Evolutionary conservation across 192 early-diverging fungal species (phyloP).

Genomic region (Gigaspora rosea): DNA sequence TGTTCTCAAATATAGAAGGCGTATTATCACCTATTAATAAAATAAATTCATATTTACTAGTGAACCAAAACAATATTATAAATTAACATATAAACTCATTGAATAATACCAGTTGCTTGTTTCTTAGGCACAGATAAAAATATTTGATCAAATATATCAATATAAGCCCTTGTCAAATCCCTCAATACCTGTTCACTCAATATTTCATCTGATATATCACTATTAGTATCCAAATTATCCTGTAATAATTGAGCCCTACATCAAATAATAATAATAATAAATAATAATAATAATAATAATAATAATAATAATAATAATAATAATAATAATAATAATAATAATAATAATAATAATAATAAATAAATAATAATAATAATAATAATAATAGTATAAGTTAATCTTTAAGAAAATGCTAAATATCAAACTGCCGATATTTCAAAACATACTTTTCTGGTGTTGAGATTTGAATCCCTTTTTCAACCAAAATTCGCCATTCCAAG

Average conservation of each 20-base stretch:
- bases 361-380: neutral
- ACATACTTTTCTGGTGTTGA: neutral
- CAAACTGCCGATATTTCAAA: neutral
- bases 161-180: constrained; percentile 26
- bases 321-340: neutral
- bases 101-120: neutral
- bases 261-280: neutral
- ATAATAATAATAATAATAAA: neutral
- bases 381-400: no score
- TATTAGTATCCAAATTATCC: neutral
- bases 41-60: neutral
- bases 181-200: constrained; percentile 16
- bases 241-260: neutral
- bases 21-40: neutral
- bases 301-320: neutral
- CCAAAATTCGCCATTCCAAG: constrained; percentile 37
- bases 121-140: neutral
- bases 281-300: neutral
- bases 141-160: constrained; percentile 23
- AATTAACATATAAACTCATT: neutral
- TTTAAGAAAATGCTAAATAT: no score
- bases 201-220: constrained; percentile 24
- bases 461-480: constrained; percentile 35
- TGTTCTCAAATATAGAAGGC: neutral
- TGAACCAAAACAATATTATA: neutral